Conservation (phyloP, 2,329 filamentous ascomycete genomes). For the Cladobotryum mycophilum region DNA sequence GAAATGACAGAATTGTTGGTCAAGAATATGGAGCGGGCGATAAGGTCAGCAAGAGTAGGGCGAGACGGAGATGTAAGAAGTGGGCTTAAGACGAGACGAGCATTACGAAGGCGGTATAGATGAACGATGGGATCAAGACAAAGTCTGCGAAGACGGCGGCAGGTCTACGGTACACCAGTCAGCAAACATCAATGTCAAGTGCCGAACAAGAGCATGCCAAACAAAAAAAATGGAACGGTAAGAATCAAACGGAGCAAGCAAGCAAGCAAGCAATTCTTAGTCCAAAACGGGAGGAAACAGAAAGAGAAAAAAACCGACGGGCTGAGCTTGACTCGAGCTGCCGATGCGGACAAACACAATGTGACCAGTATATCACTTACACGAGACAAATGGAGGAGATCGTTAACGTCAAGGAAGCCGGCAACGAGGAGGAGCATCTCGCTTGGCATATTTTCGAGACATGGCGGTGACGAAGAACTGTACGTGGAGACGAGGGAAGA, state of each 20-base stretch:
- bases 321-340: no score
- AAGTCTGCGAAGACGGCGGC: slow-evolving; percentile 54
- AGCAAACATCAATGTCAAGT: slow-evolving; percentile 1
- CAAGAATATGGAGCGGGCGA: slow-evolving; percentile 58
- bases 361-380: slow-evolving; percentile 34
- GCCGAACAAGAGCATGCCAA: neutral
- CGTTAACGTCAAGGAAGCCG: slow-evolving; percentile 50
- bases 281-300: no score
- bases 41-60: slow-evolving; percentile 56
- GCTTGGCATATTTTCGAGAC: slow-evolving; percentile 43
- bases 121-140: slow-evolving; percentile 62
- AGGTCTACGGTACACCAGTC: slow-evolving; percentile 41
- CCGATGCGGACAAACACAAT: no score
- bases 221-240: neutral
- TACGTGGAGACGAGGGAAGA: neutral
- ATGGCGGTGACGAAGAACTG: slow-evolving; percentile 11
- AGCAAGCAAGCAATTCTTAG: neutral
- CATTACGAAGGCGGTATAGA: slow-evolving; percentile 52
- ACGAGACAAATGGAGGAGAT: slow-evolving; percentile 49
- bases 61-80: slow-evolving; percentile 51
- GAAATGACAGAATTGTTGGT: slow-evolving; percentile 61
- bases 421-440: slow-evolving; percentile 52
- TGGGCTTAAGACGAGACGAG: slow-evolving; percentile 47
- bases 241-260: neutral
- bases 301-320: no score